phyloP scores from a whole-genome alignment of 2,329 filamentous ascomycete species.

The Trichophyton benhamiae region DNA sequence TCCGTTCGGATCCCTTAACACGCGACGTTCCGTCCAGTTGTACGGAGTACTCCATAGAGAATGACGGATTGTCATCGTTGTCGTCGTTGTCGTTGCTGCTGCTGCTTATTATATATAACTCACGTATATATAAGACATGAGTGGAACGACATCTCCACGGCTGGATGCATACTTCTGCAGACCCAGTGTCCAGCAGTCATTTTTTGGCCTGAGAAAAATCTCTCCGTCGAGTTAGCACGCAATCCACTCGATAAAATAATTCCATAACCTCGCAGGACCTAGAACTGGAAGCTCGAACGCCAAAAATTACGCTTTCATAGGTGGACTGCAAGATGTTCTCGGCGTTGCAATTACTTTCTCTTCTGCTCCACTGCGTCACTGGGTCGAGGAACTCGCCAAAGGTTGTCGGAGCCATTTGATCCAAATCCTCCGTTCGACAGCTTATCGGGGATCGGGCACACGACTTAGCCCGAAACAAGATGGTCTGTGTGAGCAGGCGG shows the following conservation, averaged over 20 bases:
- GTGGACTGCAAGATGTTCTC: background rate
- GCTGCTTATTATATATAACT: background rate
- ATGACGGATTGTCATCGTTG: background rate
- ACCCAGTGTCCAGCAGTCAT: no score
- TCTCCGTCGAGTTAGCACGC: no score
- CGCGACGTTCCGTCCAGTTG: background rate
- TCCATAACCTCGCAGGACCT: background rate
- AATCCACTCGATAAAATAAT: no score
- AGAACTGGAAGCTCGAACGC: background rate
- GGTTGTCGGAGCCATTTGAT: constrained; percentile 1
- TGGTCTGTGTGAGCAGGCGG: background rate
- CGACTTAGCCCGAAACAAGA: background rate
- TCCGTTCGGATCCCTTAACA: background rate
- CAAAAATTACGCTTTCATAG: background rate
- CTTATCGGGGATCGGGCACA: background rate
- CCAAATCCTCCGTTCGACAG: background rate
- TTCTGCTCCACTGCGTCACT: background rate
- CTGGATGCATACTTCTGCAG: no score
- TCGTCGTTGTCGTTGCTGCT: no score
- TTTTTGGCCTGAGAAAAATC: no score
- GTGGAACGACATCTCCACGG: no score
- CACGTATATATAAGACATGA: background rate
- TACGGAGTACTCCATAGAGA: background rate
- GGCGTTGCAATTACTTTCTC: background rate
- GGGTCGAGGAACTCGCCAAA: background rate